phyloP scores from a whole-genome alignment of 345 rosid species.

The Eucalyptus decipiens region DNA sequence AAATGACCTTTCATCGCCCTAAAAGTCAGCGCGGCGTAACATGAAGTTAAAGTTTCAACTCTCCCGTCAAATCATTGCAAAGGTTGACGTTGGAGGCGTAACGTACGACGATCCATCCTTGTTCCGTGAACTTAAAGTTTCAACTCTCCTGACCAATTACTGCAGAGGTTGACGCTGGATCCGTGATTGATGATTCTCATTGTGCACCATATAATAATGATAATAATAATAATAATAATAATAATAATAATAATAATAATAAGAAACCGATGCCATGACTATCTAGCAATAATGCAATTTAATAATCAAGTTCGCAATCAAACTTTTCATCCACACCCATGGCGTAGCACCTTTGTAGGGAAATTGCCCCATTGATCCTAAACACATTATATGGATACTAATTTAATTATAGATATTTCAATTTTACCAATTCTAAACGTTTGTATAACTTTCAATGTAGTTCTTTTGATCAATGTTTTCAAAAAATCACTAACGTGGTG shows the following conservation, averaged over 20 bases:
- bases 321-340: neutral
- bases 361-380: accelerated
- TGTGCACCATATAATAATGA: too few relatives aligned
- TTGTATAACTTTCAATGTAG: neutral
- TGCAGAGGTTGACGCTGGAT: neutral
- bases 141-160: neutral
- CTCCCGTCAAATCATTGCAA: neutral
- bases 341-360: neutral
- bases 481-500: accelerated
- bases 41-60: neutral
- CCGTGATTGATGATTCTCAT: neutral
- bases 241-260: neutral
- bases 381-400: accelerated
- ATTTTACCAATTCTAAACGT: neutral
- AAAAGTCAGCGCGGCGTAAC: neutral
- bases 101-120: neutral
- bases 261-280: neutral
- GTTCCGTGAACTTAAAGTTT: neutral
- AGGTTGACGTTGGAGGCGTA: neutral
- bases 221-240: too few relatives aligned
- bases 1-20: neutral
- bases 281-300: neutral
- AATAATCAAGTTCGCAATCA: neutral
- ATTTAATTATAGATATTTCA: neutral
- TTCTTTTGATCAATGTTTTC: accelerated